Conservation (phyloP, 2,329 filamentous ascomycete genomes). For the Bretziella fagacearum region DNA sequence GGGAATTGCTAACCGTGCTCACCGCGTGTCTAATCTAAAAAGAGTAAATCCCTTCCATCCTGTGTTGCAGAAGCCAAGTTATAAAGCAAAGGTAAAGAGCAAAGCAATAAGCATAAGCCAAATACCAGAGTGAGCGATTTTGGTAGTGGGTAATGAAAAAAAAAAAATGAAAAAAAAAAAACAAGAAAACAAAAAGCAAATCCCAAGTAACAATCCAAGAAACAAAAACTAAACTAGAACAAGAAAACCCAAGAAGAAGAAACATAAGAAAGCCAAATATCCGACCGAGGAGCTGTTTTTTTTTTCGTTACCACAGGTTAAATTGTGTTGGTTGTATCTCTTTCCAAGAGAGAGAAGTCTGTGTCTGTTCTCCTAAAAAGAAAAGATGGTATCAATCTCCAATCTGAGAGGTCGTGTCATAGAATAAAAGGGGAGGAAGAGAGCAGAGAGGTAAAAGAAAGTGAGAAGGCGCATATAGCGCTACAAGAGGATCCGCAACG, state of each 20-base stretch:
- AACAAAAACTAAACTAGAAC: background rate
- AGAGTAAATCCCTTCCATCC: background rate
- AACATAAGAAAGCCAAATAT: background rate
- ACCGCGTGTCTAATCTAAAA: constrained; percentile 5
- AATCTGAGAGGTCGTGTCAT: too few species aligned
- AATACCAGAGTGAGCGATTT: too few species aligned
- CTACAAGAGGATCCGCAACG: too few species aligned
- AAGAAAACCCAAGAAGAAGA: background rate
- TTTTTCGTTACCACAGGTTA: too few species aligned
- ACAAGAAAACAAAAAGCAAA: background rate
- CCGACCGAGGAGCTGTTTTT: background rate
- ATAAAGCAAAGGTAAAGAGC: background rate
- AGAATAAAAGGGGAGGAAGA: too few species aligned
- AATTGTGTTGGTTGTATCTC: too few species aligned
- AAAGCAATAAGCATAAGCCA: background rate
- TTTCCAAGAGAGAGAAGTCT: too few species aligned
- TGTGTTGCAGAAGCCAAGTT: background rate
- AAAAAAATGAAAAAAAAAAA: background rate
- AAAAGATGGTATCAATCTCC: too few species aligned
- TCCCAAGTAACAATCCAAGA: background rate
- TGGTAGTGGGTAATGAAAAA: too few species aligned
- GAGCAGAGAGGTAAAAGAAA: too few species aligned
- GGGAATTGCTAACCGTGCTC: constrained; percentile 3
- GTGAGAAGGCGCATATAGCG: too few species aligned
- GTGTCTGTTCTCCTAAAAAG: too few species aligned